phyloP scores from a whole-genome alignment of 148 eudicot species.

The Polygonum maritimum region DNA sequence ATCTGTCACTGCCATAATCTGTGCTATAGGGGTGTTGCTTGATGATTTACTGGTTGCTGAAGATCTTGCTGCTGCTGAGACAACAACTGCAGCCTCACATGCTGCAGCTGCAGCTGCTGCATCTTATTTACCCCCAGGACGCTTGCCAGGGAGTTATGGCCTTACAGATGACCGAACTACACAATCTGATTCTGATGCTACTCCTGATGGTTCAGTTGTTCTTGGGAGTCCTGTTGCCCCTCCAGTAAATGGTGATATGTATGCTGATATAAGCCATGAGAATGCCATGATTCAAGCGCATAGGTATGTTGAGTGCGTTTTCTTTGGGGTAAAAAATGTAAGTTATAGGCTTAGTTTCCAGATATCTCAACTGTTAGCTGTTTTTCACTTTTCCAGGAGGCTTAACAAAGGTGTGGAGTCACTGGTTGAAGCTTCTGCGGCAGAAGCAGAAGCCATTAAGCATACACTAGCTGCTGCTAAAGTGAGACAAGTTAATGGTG shows the following conservation, averaged over 20 bases:
- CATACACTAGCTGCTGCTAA: slow-evolving; percentile 94
- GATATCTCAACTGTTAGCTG: slow-evolving; percentile 1
- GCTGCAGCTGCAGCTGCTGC: slow-evolving; percentile 65
- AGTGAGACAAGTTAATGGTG: slow-evolving; percentile 88
- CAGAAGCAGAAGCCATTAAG: slow-evolving; percentile 95
- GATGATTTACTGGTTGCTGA: slow-evolving; percentile 98
- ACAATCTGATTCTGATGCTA: slow-evolving; percentile 37
- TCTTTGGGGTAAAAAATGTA: not conserved
- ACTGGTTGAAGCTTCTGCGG: slow-evolving; percentile 94
- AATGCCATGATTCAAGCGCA: slow-evolving; percentile 81
- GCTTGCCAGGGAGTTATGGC: slow-evolving; percentile 59
- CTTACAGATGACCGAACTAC: slow-evolving; percentile 54
- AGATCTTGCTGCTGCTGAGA: slow-evolving; percentile 97
- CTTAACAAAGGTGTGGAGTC: slow-evolving; percentile 89
- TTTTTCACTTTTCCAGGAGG: slow-evolving; percentile 55
- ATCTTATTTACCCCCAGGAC: slow-evolving; percentile 59
- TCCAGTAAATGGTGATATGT: slow-evolving; percentile 87
- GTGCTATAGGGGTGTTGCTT: slow-evolving; percentile 64
- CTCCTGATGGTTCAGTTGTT: slow-evolving; percentile 82
- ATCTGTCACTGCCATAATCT: not conserved
- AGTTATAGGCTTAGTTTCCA: not conserved
- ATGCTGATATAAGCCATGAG: slow-evolving; percentile 89
- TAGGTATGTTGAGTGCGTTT: slow-evolving; percentile 33
- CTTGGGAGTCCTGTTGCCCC: slow-evolving; percentile 94
- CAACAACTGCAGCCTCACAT: slow-evolving; percentile 80